Conservation (phyloP, 2,329 filamentous ascomycete genomes). For the Hypoxylon sp. region DNA sequence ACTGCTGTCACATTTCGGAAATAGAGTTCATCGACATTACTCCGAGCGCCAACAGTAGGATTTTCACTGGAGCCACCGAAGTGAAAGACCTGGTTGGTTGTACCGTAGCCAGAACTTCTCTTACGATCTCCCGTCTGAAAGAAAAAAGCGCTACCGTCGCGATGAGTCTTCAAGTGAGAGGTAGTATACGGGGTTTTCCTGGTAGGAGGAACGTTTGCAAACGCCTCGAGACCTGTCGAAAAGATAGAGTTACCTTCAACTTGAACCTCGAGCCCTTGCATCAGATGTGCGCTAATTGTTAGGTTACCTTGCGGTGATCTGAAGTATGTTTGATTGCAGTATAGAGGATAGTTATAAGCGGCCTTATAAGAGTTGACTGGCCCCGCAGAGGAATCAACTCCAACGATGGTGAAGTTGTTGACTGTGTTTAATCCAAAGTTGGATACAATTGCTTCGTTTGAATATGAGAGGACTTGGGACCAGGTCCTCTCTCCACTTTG, state of each 20-base stretch:
- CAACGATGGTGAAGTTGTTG: constrained; percentile 42
- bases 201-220: constrained; percentile 55
- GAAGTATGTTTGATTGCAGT: constrained; percentile 66
- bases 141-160: constrained; percentile 71
- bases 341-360: constrained; percentile 71
- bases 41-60: constrained; percentile 18
- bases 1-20: constrained; percentile 63
- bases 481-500: constrained; percentile 33
- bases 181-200: constrained; percentile 33
- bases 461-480: constrained; percentile 43
- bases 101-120: constrained; percentile 66
- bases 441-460: constrained; percentile 34
- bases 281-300: constrained; percentile 57
- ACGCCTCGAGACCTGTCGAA: constrained; percentile 72
- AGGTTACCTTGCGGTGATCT: constrained; percentile 60
- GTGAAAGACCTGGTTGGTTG: constrained; percentile 69
- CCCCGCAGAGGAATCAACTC: constrained; percentile 30
- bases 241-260: constrained; percentile 61
- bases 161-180: constrained; percentile 61
- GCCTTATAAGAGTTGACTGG: constrained; percentile 49
- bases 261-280: constrained; percentile 58
- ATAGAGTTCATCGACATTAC: constrained; percentile 65
- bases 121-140: constrained; percentile 60
- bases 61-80: constrained; percentile 62
- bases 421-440: constrained; percentile 46